These are phyloP conservation scores for Geotrichum ghanense DNA, from an alignment of 805 yeast species.

Conservation along the genomic window DNA sequence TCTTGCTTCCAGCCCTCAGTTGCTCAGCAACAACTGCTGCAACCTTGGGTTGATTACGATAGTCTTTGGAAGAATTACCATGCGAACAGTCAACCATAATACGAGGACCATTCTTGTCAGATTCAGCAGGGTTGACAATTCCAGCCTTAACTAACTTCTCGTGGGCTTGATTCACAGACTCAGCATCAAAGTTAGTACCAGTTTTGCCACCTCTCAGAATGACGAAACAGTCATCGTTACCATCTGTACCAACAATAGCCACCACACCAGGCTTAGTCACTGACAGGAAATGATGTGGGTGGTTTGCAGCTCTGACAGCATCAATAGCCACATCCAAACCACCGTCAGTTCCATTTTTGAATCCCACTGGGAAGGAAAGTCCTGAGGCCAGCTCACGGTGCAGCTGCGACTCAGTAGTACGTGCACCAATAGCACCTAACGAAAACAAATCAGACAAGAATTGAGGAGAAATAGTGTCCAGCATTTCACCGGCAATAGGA, in stretches of 20 bases:
- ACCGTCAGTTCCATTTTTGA: constrained; percentile 98
- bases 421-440: constrained; percentile 96
- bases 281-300: constrained; percentile 87
- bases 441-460: constrained; percentile 87
- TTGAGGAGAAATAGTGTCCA: constrained; percentile 96
- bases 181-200: constrained; percentile 82
- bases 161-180: constrained; percentile 56
- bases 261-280: constrained; percentile 95
- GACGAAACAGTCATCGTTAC: constrained; percentile 81
- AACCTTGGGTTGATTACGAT: constrained; percentile 86
- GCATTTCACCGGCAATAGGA: constrained; percentile 96
- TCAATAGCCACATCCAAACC: constrained; percentile 88
- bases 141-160: constrained; percentile 38
- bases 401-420: constrained; percentile 96
- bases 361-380: constrained; percentile 93
- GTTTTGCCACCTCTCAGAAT: constrained; percentile 92
- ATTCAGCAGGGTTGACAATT: constrained; percentile 26
- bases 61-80: constrained; percentile 87
- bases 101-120: constrained; percentile 35
- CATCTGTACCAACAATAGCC: constrained; percentile 92
- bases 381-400: constrained; percentile 97
- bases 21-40: constrained; percentile 71
- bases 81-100: constrained; percentile 97
- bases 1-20: constrained; percentile 56
- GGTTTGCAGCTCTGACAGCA: constrained; percentile 84